Evolutionary conservation across 2,329 filamentous ascomycete genomes (phyloP).

Genomic region (Trichoderma arundinaceum): DNA sequence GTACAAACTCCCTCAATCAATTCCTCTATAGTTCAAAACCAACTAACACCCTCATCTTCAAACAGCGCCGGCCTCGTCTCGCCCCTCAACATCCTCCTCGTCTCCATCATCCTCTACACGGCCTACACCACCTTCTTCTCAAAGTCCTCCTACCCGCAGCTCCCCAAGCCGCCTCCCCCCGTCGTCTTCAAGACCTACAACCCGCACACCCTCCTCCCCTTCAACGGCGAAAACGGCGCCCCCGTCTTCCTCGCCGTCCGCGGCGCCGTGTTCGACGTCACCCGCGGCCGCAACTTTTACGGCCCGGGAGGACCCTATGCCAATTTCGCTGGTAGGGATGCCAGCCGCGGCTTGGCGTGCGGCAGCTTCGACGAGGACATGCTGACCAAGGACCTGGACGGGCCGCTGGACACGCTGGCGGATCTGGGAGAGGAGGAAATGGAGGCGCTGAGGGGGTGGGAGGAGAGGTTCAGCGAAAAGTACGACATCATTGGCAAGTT

Average conservation of each 20-base stretch:
- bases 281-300: conserved; percentile 88
- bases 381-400: conserved; percentile 89
- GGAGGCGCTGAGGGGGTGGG: conserved; percentile 87
- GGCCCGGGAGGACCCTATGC: conserved; percentile 92
- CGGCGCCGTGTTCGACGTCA: conserved; percentile 89
- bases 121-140: conserved; percentile 60
- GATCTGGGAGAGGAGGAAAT: conserved; percentile 76
- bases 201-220: conserved; percentile 80
- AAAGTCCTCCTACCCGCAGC: conserved; percentile 51
- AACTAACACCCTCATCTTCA: background rate
- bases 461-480: conserved; percentile 91
- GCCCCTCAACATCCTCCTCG: conserved; percentile 67
- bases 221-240: conserved; percentile 74
- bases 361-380: conserved; percentile 95
- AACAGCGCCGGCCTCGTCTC: conserved; percentile 57
- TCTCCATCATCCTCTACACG: conserved; percentile 62
- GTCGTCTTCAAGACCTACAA: conserved; percentile 73
- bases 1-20: conserved; percentile 40
- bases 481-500: conserved; percentile 93
- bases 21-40: background rate
- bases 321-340: conserved; percentile 95
- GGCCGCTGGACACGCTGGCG: conserved; percentile 76
- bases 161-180: conserved; percentile 61
- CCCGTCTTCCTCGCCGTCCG: conserved; percentile 92
- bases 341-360: conserved; percentile 82